Evolutionary conservation across 2,329 filamentous ascomycete genomes (phyloP), one percentile per base, ranked within the genome.

Genomic region (Nakataea oryzae): DNA sequence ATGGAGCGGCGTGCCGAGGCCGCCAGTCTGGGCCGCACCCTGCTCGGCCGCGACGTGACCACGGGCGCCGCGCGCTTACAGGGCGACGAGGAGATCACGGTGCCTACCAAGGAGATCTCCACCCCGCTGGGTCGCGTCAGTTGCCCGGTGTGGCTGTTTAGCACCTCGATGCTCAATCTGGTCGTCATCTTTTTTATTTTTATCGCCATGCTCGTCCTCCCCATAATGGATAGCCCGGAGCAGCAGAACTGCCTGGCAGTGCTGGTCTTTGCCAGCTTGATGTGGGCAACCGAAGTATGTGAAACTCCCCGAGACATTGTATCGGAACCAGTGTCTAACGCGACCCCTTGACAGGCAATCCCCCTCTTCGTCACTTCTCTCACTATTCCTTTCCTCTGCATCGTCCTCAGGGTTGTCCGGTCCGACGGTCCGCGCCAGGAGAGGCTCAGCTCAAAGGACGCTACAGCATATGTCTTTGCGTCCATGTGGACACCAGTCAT

Each of bases 401-500:
- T 99, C 21, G 79, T 96, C 26, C 81, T 99, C 57, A 84, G 86
- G 56, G 92, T 99, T 27, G 90, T 96, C 64, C 86, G 91, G 34
- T 85, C 87, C 34, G 90, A 96, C 61, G 83, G 86, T 6, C 71
- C 74, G 67, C 87, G 88, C 0, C 81, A 91, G 64, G 76, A 78
- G 57, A 85, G 93, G 27, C 81, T 99, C 8, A 82, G 83, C n/a
- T 85, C 92, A 3, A 93, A 93, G 72, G 82, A 86, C 56, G 93
- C 95, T 0, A 91, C 93, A 0, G 80, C 84, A 30, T 93, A 89
- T 69, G 89, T 97, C 63, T 97, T 99, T 69, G 82, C 91, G 5
- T 88, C 95, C 29, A 99, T 99, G 95, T 99, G 95, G 95, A 97
- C 93, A 3, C 93, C 95, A 0, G 95, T 99, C 62, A 99, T 99